A percentile compares a stretch with the other conserved stretches of the same genome.
phyloP scores from a whole-genome alignment of 1,284 basidiomycete genomes.

The Neotropicomus parvogracilis region DNA sequence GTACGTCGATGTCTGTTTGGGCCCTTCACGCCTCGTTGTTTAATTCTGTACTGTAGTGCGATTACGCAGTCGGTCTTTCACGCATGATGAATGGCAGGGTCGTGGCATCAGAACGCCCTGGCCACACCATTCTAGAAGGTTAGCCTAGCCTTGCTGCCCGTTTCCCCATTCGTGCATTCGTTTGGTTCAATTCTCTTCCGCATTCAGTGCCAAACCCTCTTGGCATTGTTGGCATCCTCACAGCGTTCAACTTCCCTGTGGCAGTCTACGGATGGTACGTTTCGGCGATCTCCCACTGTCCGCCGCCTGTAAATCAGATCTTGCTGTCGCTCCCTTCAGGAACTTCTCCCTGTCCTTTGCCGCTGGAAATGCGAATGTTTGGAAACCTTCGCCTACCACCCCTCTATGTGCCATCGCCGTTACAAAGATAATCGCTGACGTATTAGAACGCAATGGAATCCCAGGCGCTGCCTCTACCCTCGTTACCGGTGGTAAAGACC shows the following conservation, averaged over 20 bases:
- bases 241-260: constrained; percentile 93
- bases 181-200: constrained; percentile 7
- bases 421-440: constrained; percentile 76
- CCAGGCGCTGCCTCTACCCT: constrained; percentile 82
- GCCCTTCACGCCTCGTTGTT: constrained; percentile 16
- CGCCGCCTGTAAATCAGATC: constrained; percentile 5
- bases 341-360: constrained; percentile 87
- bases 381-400: constrained; percentile 92
- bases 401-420: constrained; percentile 86
- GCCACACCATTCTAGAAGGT: constrained; percentile 88
- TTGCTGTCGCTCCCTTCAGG: constrained; percentile 43
- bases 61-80: constrained; percentile 80
- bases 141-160: constrained; percentile 10
- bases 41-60: constrained; percentile 41
- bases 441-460: constrained; percentile 79
- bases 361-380: constrained; percentile 89
- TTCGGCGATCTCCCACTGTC: background rate
- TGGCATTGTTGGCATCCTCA: constrained; percentile 87
- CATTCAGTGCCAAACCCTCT: constrained; percentile 85
- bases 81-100: constrained; percentile 89
- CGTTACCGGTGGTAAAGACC: constrained; percentile 78
- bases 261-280: constrained; percentile 82
- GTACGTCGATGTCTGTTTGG: constrained; percentile 40
- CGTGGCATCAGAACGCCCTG: constrained; percentile 82
- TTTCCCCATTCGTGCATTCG: constrained; percentile 9